A percentile compares a stretch with the other conserved stretches of the same genome.
These are phyloP conservation scores for Tritrichomonas foetus DNA, from an alignment of 208 protist genomes.

Conservation along the genomic window DNA sequence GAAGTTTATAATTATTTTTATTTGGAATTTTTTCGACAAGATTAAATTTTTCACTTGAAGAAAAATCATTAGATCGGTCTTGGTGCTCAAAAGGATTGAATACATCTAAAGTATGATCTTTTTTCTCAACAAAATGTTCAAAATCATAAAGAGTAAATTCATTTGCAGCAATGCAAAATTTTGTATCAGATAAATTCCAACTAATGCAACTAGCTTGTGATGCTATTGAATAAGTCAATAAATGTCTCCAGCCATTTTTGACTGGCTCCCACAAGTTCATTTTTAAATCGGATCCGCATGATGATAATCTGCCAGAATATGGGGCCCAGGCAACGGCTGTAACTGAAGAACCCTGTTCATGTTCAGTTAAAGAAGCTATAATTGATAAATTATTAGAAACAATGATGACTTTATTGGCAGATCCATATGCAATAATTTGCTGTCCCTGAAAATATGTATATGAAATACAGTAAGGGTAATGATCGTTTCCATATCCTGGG, in stretches of 20 bases:
- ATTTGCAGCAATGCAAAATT: background rate
- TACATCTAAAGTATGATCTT: too few relatives aligned
- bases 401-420: background rate
- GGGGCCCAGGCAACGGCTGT: background rate
- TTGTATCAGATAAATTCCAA: background rate
- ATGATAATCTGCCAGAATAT: slow-evolving; percentile 10
- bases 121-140: too few relatives aligned
- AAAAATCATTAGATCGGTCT: too few relatives aligned
- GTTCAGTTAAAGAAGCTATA: background rate
- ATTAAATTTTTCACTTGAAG: too few relatives aligned
- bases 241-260: background rate
- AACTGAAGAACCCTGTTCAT: background rate
- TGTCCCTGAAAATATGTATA: slow-evolving; percentile 26
- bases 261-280: background rate
- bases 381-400: background rate
- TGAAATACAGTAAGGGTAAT: background rate
- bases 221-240: background rate
- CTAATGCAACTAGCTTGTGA: background rate
- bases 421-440: slow-evolving; percentile 28
- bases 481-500: background rate
- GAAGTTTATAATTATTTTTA: too few relatives aligned
- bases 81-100: too few relatives aligned
- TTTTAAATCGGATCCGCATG: background rate
- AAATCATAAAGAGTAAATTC: background rate
- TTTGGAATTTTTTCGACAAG: too few relatives aligned